Base-by-base conservation (phyloP, 192 early-diverging fungal genomes). In the Entomortierella chlamydospora region DNA sequence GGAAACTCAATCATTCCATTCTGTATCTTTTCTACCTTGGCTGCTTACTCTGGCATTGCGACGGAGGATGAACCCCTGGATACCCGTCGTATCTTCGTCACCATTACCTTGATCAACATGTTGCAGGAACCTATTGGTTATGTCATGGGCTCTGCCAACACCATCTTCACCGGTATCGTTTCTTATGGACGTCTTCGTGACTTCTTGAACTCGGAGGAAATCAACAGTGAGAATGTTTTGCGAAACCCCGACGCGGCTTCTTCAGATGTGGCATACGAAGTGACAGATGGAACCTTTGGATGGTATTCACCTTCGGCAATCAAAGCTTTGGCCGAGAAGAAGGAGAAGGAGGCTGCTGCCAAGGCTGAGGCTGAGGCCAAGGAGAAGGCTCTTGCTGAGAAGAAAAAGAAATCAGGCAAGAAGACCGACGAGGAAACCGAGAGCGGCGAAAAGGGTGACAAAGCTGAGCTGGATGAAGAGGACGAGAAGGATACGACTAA, bases 101-200 rank as follows among this genome's bases (percentile, higher is more conserved):
- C 91, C 4, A 83, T 96, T 51, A 83, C 92, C 11, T 78, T 95
- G 10, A 93, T 96, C 81, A 92, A 91, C 68, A 79, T 94, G 62
- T 68, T 95, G 50, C 86, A 90, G 65, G 90, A 89, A 68, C 93
- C 95, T 22, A 77, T 94, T 12, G 49, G 80, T 42, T 76, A 86
- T 57, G 84, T 94, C 59, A 92, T 90, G 0, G 76, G 63, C 30
- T 85, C 93, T 1, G 82, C 95, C 45, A 81, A 87, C 4, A 70
- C 90, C 1, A 5, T 87, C 9, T 82, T 93, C 12, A 88, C 90
- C 22, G 88, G 92, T 2, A 84, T 71, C 9, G 94, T 94, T 2
- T 84, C 93, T 0, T 83, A 92, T 69, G 73, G 72, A 15, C 90
- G 95, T 22, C 64, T 96, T 7, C 65, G 82, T 43, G 81, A 72